Evolutionary conservation across 2,329 filamentous ascomycete genomes (phyloP), one percentile per base, ranked within the genome.

Genomic region (Paramyrothecium roridum): DNA sequence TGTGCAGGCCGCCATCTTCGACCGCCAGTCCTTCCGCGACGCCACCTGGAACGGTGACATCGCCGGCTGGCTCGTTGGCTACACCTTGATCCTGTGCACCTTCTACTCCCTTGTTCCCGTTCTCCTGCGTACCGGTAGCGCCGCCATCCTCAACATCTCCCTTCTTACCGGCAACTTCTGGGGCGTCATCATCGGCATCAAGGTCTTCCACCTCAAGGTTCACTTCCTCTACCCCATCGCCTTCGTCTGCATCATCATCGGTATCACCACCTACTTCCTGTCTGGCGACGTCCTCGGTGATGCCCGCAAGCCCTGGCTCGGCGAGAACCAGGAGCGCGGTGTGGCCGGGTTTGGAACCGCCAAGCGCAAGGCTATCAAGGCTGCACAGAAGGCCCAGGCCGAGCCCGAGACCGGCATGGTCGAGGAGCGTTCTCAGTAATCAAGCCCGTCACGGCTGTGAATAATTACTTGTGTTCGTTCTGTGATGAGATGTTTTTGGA

Each of bases 131-230:
- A 89, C 98, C 77, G 89, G 89, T 26, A 90, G 85, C 17, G 95
- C 95, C 3, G 93, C 93, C 20, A 97, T 99, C 76, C 96, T 97
- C 79, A 96, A 99, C 73, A 96, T 98, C 66, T 93, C 89, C 8
- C 79, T 99, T 61, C 80, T 99, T 57, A 98, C 95, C 2, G 91
- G 87, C 64, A 97, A 96, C 75, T 98, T 98, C 77, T 99, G 95
- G 95, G 93, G 92, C 61, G 89, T 96, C 59, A 89, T 96, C 62
- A 93, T 99, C 64, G 95, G 95, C 51, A 85, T 96, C 63, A 83
- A 87, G 69, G 90, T 98, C 50, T 96, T 99, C 67, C 85, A 88
- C 48, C 84, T 89, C 64, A 74, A 74, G 45, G 85, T 99, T 56
- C 90, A 96, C 75, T 96, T 85, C 80, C 81, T 97, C 75, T 99